Evolutionary conservation across 805 yeast genomes (phyloP).

Genomic region (Hanseniaspora nectarophila): DNA sequence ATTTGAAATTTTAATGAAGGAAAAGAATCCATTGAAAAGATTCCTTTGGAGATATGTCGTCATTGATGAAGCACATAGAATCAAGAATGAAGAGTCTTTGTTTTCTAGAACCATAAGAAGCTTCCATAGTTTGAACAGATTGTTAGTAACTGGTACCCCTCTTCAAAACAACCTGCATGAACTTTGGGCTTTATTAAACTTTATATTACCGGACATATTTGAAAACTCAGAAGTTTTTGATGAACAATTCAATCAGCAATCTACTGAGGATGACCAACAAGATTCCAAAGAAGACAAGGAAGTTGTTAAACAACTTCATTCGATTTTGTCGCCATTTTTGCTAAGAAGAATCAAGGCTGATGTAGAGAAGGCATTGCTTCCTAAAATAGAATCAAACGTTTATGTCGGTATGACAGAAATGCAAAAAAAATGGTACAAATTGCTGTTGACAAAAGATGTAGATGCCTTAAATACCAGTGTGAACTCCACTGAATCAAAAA

Average conservation of each 20-base stretch:
- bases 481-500: slow-evolving; percentile 72
- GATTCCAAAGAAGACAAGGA: slow-evolving; percentile 51
- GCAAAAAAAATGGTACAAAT: slow-evolving; percentile 89
- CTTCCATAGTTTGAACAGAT: slow-evolving; percentile 71
- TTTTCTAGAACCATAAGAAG: slow-evolving; percentile 84
- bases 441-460: slow-evolving; percentile 77
- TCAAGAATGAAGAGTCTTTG: slow-evolving; percentile 86
- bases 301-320: slow-evolving; percentile 79
- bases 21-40: slow-evolving; percentile 66
- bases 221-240: slow-evolving; percentile 84
- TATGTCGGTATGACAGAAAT: slow-evolving; percentile 91
- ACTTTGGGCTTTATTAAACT: slow-evolving; percentile 87
- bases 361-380: slow-evolving; percentile 80
- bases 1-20: slow-evolving; percentile 86
- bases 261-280: slow-evolving; percentile 26
- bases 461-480: slow-evolving; percentile 87
- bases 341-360: slow-evolving; percentile 84
- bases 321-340: slow-evolving; percentile 75
- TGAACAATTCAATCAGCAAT: slow-evolving; percentile 64
- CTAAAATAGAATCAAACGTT: slow-evolving; percentile 79
- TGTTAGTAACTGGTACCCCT: slow-evolving; percentile 92
- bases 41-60: slow-evolving; percentile 87
- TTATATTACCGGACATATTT: slow-evolving; percentile 85
- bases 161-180: slow-evolving; percentile 90
- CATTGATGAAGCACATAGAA: slow-evolving; percentile 94